phyloP scores from a whole-genome alignment of 2,329 filamentous ascomycete species.

The Sclerotinia glacialis region DNA sequence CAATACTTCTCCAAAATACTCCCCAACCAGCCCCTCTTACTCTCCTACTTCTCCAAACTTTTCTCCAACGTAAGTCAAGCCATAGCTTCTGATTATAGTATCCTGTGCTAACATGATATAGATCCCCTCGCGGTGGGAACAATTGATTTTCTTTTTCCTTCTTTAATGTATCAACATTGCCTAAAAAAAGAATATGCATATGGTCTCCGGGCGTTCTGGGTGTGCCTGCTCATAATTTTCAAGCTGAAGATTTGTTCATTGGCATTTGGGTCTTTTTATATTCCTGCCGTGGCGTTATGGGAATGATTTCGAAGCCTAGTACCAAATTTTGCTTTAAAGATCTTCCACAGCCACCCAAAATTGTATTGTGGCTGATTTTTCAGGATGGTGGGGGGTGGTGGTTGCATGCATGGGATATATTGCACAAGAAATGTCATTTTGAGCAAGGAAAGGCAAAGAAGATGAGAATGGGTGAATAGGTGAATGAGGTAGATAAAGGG shows the following conservation, averaged over 20 bases:
- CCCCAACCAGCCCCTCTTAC: slow-evolving; percentile 34
- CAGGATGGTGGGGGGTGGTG: slow-evolving; percentile 16
- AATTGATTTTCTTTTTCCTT: slow-evolving; percentile 19
- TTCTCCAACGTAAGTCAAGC: slow-evolving; percentile 33
- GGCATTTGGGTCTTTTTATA: slow-evolving; percentile 23
- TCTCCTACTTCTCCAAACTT: slow-evolving; percentile 37
- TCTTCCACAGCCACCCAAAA: slow-evolving; percentile 24
- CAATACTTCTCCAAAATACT: slow-evolving; percentile 43
- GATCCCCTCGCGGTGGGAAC: slow-evolving; percentile 33
- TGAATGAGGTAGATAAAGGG: slow-evolving; percentile 15
- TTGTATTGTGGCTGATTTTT: slow-evolving; percentile 25
- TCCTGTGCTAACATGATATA: slow-evolving; percentile 23
- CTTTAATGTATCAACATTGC: slow-evolving; percentile 36
- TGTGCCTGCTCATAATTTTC: slow-evolving; percentile 17
- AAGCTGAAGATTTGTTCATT: slow-evolving; percentile 22
- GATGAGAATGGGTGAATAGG: slow-evolving; percentile 6
- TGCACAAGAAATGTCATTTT: slow-evolving; percentile 12
- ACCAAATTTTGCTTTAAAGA: slow-evolving; percentile 13
- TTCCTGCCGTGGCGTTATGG: slow-evolving; percentile 17
- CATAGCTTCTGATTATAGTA: not conserved
- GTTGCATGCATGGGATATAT: slow-evolving; percentile 1
- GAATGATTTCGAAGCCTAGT: slow-evolving; percentile 19
- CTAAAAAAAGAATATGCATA: slow-evolving; percentile 28
- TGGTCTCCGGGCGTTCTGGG: slow-evolving; percentile 22
- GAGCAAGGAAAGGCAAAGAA: slow-evolving; percentile 6